phyloP scores from a whole-genome alignment of 1,284 basidiomycete species.

The Pisolithus thermaeus region DNA sequence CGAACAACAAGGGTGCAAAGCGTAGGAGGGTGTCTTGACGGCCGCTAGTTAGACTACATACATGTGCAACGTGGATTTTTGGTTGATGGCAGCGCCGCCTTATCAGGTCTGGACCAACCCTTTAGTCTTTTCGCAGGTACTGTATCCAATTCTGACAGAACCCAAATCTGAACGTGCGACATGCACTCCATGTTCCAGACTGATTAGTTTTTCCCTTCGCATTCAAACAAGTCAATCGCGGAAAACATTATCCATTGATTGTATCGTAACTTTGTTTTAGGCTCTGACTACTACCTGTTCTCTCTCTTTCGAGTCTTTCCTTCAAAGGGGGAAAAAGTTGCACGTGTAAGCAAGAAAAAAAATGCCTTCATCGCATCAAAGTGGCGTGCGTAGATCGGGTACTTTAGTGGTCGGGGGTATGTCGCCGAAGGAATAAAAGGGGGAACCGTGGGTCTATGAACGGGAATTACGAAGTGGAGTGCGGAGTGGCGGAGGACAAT shows the following conservation, averaged over 20 bases:
- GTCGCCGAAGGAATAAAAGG: conserved; percentile 9
- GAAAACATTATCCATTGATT: conserved; percentile 24
- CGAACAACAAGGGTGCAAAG: conserved; percentile 9
- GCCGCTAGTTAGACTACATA: background rate
- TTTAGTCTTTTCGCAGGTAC: background rate
- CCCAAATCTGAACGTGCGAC: background rate
- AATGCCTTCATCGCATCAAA: conserved; percentile 23
- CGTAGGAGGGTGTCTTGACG: conserved; percentile 19
- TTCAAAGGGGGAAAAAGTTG: background rate
- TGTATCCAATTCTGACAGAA: background rate
- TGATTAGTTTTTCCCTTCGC: background rate
- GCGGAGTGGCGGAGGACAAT: conserved; percentile 5
- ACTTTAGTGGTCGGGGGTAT: conserved; percentile 24
- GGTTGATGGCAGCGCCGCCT: background rate
- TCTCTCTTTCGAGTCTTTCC: conserved; percentile 12
- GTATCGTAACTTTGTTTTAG: conserved; percentile 24
- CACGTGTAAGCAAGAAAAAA: background rate
- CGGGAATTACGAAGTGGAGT: conserved; percentile 12
- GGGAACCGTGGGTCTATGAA: conserved; percentile 18
- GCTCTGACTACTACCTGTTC: conserved; percentile 22
- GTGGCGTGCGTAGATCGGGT: conserved; percentile 12
- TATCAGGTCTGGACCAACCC: background rate
- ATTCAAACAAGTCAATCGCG: background rate
- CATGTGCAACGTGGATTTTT: background rate
- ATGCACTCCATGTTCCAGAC: background rate